A percentile compares a stretch with the other conserved stretches of the same genome.
Conservation (phyloP, 768 basidiomycete species). For the Lentinula boryana region DNA sequence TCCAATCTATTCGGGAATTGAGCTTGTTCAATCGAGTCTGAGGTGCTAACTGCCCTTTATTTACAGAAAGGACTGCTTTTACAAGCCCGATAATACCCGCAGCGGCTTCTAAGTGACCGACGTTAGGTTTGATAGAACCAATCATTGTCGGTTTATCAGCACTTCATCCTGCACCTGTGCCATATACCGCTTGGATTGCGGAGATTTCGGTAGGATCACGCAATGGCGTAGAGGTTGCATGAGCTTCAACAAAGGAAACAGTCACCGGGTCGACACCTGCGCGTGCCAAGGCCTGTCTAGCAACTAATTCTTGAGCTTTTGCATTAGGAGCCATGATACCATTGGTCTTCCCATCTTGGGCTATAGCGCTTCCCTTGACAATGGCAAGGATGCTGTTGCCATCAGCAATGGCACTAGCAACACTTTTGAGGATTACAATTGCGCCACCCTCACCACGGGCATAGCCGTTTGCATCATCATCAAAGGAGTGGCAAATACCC, state of each 20-base stretch:
- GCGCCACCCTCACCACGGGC: conserved; percentile 22
- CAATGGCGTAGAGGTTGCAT: conserved; percentile 33
- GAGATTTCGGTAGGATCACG: conserved; percentile 39
- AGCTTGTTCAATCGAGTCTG: neutral
- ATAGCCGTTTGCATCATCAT: conserved; percentile 23
- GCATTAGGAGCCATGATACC: conserved; percentile 24
- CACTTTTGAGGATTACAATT: conserved; percentile 21
- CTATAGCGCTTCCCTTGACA: conserved; percentile 25
- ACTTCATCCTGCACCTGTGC: conserved; percentile 7
- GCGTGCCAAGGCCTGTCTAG: conserved; percentile 19
- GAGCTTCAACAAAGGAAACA: conserved; percentile 34
- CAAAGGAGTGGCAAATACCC: conserved; percentile 26
- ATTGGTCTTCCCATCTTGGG: conserved; percentile 20
- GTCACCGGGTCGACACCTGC: conserved; percentile 20
- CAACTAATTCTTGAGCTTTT: conserved; percentile 23
- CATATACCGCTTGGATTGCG: conserved; percentile 26
- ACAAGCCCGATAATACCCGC: neutral
- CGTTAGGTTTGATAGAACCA: conserved; percentile 29
- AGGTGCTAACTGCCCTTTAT: neutral
- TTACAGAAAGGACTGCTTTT: neutral
- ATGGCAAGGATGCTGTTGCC: conserved; percentile 25
- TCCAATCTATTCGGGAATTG: neutral
- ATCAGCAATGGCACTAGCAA: conserved; percentile 22
- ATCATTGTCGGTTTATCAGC: conserved; percentile 15
- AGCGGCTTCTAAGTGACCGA: conserved; percentile 14